These are phyloP conservation scores for Colletotrichum eremochloae DNA, from an alignment of 2,329 filamentous ascomycete species.

Conservation along the genomic window DNA sequence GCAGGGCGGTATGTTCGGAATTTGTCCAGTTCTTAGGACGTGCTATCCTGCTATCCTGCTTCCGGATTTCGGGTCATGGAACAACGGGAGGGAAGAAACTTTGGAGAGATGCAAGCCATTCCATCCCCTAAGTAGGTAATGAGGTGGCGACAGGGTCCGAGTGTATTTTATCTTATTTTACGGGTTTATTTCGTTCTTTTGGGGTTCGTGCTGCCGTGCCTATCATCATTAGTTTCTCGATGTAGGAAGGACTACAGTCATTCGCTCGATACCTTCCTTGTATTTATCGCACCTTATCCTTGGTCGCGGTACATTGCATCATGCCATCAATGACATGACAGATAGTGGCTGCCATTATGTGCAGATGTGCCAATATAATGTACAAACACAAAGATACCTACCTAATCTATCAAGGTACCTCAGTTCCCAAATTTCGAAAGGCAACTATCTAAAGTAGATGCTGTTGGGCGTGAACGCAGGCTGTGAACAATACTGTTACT, in stretches of 20 bases:
- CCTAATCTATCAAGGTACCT: background rate
- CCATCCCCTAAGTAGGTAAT: too few species aligned
- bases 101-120: slow-evolving; percentile 2
- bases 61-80: background rate
- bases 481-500: background rate
- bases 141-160: background rate
- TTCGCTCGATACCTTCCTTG: background rate
- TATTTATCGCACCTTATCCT: background rate
- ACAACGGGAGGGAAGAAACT: background rate
- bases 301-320: background rate
- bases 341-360: background rate
- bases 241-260: background rate
- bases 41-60: background rate
- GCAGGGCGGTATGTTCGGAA: background rate
- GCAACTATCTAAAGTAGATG: background rate
- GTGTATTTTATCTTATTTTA: background rate
- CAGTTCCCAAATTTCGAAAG: too few species aligned
- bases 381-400: background rate
- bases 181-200: slow-evolving; percentile 7
- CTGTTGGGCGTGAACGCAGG: background rate
- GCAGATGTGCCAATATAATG: background rate
- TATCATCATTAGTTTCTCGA: slow-evolving; percentile 15
- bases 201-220: slow-evolving; percentile 9
- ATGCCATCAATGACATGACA: background rate
- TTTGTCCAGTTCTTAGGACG: background rate